Evolutionary conservation across 257 asterid genomes (phyloP).

Genomic region (Euphrasia confusa): DNA sequence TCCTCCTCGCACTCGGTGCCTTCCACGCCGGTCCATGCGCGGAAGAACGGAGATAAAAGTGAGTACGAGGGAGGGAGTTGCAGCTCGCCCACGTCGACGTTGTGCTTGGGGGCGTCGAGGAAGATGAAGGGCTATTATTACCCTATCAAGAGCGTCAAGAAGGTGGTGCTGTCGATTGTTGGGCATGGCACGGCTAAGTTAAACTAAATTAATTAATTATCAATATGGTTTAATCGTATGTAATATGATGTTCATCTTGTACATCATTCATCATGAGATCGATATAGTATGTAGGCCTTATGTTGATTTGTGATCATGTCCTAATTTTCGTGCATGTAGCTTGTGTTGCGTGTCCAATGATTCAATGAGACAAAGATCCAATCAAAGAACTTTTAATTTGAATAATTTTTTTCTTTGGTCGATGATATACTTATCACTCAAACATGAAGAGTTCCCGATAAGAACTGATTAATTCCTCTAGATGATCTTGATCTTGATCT

Average conservation of each 20-base stretch:
- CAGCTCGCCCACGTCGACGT: conserved; percentile 34
- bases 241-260: conserved; percentile 24
- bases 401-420: neutral
- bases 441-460: too few relatives aligned
- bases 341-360: conserved; percentile 8
- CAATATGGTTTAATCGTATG: neutral
- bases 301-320: conserved; percentile 16
- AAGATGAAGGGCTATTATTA: conserved; percentile 21
- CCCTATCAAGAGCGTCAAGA: conserved; percentile 41
- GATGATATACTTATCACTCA: too few relatives aligned
- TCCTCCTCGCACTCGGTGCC: conserved; percentile 40
- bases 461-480: too few relatives aligned
- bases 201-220: too few relatives aligned
- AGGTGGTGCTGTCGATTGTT: conserved; percentile 31
- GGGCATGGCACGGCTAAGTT: conserved; percentile 24
- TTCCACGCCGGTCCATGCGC: conserved; percentile 30
- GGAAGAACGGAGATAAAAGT: too few relatives aligned
- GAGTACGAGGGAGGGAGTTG: neutral
- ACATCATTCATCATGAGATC: conserved; percentile 13
- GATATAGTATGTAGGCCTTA: neutral
- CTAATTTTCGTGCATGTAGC: conserved; percentile 3
- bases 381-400: neutral
- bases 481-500: too few relatives aligned
- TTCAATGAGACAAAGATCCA: conserved; percentile 21
- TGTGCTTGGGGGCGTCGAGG: conserved; percentile 33